Conservation (phyloP, 2,329 filamentous ascomycete genomes). For the Hymenoscyphus fructigenus region DNA sequence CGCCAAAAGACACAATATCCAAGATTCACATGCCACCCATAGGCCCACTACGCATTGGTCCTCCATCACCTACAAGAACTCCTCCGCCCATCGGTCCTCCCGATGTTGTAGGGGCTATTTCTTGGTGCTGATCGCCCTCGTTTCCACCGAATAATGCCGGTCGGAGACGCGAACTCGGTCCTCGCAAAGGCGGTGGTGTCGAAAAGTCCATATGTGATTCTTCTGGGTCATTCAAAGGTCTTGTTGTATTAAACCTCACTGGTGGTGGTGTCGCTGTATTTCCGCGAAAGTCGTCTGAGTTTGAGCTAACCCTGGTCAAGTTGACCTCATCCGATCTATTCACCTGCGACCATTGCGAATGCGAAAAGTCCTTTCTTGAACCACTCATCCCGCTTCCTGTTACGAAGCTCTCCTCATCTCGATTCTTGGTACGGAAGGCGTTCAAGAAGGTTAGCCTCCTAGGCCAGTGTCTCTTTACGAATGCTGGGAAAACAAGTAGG, state of each 20-base stretch:
- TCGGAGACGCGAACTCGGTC: neutral
- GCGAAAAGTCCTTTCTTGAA: neutral
- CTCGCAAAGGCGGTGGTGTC: neutral
- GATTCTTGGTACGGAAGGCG: neutral
- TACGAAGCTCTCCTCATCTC: neutral
- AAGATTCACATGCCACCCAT: neutral
- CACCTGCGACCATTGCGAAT: neutral
- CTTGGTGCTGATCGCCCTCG: neutral
- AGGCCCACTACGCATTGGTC: neutral
- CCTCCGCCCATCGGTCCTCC: slow-evolving; percentile 1
- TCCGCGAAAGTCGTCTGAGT: neutral
- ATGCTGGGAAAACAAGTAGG: slow-evolving; percentile 8
- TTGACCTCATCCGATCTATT: neutral
- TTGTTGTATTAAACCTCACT: neutral
- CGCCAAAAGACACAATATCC: neutral
- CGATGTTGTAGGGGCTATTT: neutral
- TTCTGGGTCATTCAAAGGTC: neutral
- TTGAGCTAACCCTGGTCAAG: neutral
- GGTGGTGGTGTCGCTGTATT: neutral
- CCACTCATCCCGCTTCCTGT: neutral
- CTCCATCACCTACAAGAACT: neutral
- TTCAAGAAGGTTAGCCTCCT: neutral
- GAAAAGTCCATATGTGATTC: neutral
- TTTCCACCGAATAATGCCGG: neutral
- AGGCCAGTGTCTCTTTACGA: slow-evolving; percentile 8